Evolutionary conservation across 2,329 filamentous ascomycete species (phyloP), one percentile per base, ranked within the genome.

Genomic region (Emergomyces pasteurianus): DNA sequence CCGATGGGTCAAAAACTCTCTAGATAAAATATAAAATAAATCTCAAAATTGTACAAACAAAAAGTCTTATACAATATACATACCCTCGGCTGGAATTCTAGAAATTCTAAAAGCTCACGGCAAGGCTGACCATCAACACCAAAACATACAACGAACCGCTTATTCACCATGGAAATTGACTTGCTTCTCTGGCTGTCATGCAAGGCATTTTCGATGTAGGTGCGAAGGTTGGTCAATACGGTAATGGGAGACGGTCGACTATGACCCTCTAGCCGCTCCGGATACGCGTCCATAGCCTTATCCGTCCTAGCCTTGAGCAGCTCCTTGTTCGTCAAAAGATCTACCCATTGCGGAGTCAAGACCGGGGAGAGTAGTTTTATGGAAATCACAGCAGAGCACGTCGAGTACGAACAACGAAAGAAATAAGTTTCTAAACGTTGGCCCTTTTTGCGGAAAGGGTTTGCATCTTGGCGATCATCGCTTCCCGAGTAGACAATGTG

Each of bases 91-190:
- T 67, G 74, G 67, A 88, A 89, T 1, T 81, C 84, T 40, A 88
- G 69, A 53, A 78, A 80, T 60, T 79, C 74, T 21, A 89, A 73
- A 34, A 89, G 69, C 12, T 78, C 74, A 64, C 79, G 77, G 68
- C 85, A 88, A 56, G 75, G 70, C 46, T 60, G 65, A 42, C 77
- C 77, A 50, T 86, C 83, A 49, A 79, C 74, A 10, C 83, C 85
- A 69, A 88, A 86, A 1, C 81, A 81, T 63, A 83, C 77, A 66
- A 83, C 76, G 65, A 87, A 89, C 61, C 82, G 81, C 68, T 86
- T 85, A 67, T 89, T 88, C 18, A 79, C 71, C 8, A 80, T 74
- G 5, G 81, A 80, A 65, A 88, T 85, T 52, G 76, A 72, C 64
- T 79, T 79, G 65, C 78, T 80, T 40, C 77, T 78, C 54, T 79